Evolutionary conservation across 441 rosid species (phyloP).

Genomic region (Eruca vesicaria): DNA sequence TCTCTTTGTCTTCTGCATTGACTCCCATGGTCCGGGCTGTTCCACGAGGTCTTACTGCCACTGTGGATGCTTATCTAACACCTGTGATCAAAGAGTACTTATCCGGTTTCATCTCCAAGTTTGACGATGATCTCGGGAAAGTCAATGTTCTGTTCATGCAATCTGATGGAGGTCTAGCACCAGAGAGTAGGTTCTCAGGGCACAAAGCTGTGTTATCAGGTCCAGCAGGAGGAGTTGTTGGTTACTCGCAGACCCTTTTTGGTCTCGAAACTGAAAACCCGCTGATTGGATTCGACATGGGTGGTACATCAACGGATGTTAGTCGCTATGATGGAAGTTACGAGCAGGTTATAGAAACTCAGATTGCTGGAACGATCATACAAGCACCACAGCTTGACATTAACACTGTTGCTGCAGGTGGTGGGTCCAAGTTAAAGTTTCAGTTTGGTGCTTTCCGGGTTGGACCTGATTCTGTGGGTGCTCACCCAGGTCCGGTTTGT

Average conservation of each 20-base stretch:
- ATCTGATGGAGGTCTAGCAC: slow-evolving; percentile 97
- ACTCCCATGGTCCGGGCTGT: slow-evolving; percentile 97
- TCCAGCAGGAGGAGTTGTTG: slow-evolving; percentile 99
- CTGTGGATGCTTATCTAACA: slow-evolving; percentile 93
- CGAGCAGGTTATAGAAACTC: slow-evolving; percentile 91
- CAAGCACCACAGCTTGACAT: slow-evolving; percentile 99
- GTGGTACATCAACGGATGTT: slow-evolving; percentile 96
- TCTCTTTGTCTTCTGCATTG: slow-evolving; percentile 84
- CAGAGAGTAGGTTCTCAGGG: slow-evolving; percentile 88
- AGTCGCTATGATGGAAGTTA: slow-evolving; percentile 95
- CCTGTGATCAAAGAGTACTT: slow-evolving; percentile 90
- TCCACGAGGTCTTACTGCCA: slow-evolving; percentile 94
- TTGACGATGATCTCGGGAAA: slow-evolving; percentile 72
- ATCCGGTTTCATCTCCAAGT: slow-evolving; percentile 83
- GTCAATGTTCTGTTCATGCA: slow-evolving; percentile 94
- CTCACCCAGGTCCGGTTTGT: slow-evolving; percentile 98
- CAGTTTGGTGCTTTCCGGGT: slow-evolving; percentile 90
- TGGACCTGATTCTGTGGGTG: slow-evolving; percentile 96
- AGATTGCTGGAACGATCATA: slow-evolving; percentile 92
- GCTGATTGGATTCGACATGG: slow-evolving; percentile 97
- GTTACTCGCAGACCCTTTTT: slow-evolving; percentile 92
- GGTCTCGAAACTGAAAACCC: slow-evolving; percentile 91
- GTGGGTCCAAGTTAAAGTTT: slow-evolving; percentile 92
- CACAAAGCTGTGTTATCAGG: slow-evolving; percentile 97
- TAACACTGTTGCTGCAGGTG: slow-evolving; percentile 97